Percentiles rank a stretch among this genome's conserved stretches.
These are phyloP conservation scores for Plasmopara viticola DNA, from an alignment of 352 stramenopile species.

Conservation along the genomic window DNA sequence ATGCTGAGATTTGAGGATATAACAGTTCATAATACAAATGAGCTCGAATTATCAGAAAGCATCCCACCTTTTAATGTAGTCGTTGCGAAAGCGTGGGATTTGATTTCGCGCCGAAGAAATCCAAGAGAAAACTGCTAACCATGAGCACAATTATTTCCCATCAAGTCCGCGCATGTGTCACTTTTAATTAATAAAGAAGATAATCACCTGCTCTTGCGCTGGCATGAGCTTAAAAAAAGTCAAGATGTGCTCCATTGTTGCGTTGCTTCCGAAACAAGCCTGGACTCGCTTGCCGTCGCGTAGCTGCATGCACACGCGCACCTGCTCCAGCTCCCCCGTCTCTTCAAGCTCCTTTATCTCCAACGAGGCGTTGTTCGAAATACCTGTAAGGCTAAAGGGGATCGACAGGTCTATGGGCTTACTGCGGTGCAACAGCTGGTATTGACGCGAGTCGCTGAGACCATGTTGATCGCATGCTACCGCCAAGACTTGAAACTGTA, in stretches of 20 bases:
- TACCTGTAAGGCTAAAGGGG: conserved; percentile 77
- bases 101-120: conserved; percentile 74
- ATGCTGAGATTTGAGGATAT: conserved; percentile 2
- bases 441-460: conserved; percentile 36
- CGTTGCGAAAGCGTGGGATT: conserved; percentile 35
- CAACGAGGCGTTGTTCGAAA: conserved; percentile 77
- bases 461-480: conserved; percentile 48
- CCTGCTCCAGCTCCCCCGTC: conserved; percentile 32
- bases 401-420: conserved; percentile 68
- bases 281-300: conserved; percentile 72
- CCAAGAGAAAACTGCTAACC: conserved; percentile 57
- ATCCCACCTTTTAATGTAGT: conserved; percentile 60
- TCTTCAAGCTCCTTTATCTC: conserved; percentile 47
- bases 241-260: conserved; percentile 55
- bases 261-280: conserved; percentile 46
- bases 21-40: not conserved
- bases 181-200: not conserved
- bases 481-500: conserved; percentile 72
- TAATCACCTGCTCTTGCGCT: conserved; percentile 26
- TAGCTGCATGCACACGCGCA: conserved; percentile 80
- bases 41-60: not conserved
- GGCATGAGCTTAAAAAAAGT: conserved; percentile 48
- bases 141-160: conserved; percentile 6
- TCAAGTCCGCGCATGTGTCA: not conserved
- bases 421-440: conserved; percentile 61